Conservation (phyloP, 2,329 filamentous ascomycete genomes). For the Parastagonospora avenae region DNA sequence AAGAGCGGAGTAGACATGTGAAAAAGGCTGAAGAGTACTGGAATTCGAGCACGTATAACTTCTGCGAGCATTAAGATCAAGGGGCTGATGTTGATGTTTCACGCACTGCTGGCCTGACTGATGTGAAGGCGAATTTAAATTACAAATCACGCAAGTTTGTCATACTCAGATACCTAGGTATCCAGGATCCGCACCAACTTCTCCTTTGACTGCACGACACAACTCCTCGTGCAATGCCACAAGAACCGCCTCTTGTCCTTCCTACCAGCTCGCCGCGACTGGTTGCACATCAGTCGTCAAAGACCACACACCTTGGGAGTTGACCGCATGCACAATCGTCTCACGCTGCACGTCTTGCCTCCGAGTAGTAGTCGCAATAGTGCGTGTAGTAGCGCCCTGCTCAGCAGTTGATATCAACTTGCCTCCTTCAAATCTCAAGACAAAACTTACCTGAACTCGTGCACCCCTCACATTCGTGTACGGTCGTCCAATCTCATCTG, state of each 20-base stretch:
- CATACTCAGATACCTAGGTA: no score
- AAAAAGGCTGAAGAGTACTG: constrained; percentile 1
- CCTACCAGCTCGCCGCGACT: constrained; percentile 6
- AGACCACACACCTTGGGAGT: constrained; percentile 10
- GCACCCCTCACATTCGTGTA: constrained; percentile 10
- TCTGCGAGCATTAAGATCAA: constrained; percentile 20
- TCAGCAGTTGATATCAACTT: neutral
- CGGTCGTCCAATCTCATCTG: constrained; percentile 7
- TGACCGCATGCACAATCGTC: constrained; percentile 9
- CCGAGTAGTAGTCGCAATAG: constrained; percentile 2
- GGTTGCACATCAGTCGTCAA: constrained; percentile 5
- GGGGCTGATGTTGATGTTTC: neutral
- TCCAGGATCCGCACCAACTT: no score
- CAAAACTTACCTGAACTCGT: constrained; percentile 4
- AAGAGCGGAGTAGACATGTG: constrained; percentile 9
- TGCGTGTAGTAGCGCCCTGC: neutral
- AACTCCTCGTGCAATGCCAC: no score
- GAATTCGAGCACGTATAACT: constrained; percentile 10
- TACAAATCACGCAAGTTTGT: no score
- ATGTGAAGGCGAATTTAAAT: no score
- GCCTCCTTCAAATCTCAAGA: neutral
- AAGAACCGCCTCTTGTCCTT: no score
- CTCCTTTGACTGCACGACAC: no score
- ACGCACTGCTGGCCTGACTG: neutral
- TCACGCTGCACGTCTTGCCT: constrained; percentile 4